These are phyloP conservation scores for Colletotrichum endophyticum DNA, from an alignment of 2,329 filamentous ascomycete genomes.

Conservation along the genomic window DNA sequence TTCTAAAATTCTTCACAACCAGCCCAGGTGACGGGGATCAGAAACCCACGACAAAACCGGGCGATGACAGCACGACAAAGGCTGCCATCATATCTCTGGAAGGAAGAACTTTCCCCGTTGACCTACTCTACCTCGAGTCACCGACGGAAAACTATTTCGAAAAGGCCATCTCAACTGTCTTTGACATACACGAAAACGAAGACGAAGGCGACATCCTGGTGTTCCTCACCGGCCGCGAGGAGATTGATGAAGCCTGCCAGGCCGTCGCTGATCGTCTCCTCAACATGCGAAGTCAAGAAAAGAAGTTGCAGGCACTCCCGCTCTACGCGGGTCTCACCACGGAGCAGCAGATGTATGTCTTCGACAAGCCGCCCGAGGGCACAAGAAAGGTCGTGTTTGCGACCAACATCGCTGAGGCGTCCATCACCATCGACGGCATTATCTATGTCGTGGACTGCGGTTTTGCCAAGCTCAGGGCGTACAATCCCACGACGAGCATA, in stretches of 20 bases:
- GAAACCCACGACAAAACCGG: not conserved
- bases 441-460: conserved; percentile 90
- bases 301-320: conserved; percentile 73
- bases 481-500: conserved; percentile 83
- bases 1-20: conserved; percentile 75
- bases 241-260: conserved; percentile 86
- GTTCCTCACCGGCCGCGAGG: conserved; percentile 90
- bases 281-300: conserved; percentile 39
- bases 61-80: conserved; percentile 25
- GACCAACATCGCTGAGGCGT: conserved; percentile 96
- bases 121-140: conserved; percentile 78
- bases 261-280: conserved; percentile 53
- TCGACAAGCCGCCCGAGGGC: conserved; percentile 81
- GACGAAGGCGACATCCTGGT: conserved; percentile 85
- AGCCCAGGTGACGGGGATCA: conserved; percentile 30
- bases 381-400: conserved; percentile 91
- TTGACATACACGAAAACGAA: conserved; percentile 86
- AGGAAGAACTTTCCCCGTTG: conserved; percentile 87
- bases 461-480: conserved; percentile 88
- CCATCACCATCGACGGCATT: conserved; percentile 91
- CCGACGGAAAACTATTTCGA: conserved; percentile 89
- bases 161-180: conserved; percentile 79
- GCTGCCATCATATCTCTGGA: conserved; percentile 78
- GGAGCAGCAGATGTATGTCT: conserved; percentile 94
- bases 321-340: conserved; percentile 88